Percentiles rank a stretch among this genome's conserved stretches.
These are phyloP conservation scores for Rutstroemia sp. DNA, from an alignment of 2,329 filamentous ascomycete genomes.

Conservation along the genomic window DNA sequence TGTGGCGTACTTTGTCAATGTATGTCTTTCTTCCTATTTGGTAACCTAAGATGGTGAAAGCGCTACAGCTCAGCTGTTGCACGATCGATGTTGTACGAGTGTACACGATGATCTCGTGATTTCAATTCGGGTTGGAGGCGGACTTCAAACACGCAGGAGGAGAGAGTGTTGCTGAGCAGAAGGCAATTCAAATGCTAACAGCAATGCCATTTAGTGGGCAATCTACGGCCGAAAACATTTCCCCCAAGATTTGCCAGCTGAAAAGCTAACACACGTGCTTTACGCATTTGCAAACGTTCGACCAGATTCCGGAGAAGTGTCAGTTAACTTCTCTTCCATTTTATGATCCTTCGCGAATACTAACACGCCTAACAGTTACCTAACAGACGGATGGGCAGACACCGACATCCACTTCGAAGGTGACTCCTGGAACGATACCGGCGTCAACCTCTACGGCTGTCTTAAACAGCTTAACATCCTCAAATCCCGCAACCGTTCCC, in stretches of 20 bases:
- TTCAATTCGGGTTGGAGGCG: background rate
- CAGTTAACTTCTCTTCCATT: slow-evolving; percentile 15
- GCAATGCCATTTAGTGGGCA: slow-evolving; percentile 42
- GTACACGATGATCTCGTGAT: background rate
- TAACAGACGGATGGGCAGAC: slow-evolving; percentile 58
- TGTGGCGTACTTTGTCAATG: slow-evolving; percentile 48
- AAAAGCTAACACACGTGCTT: slow-evolving; percentile 80
- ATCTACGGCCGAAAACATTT: slow-evolving; percentile 81
- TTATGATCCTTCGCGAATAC: background rate
- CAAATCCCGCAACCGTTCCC: slow-evolving; percentile 71
- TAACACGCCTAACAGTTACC: slow-evolving; percentile 27
- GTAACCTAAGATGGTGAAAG: slow-evolving; percentile 25
- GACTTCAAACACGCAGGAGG: too few species aligned
- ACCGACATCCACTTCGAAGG: slow-evolving; percentile 41
- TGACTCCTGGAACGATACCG: slow-evolving; percentile 63
- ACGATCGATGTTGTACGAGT: background rate
- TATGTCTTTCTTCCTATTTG: slow-evolving; percentile 41
- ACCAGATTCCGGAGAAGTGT: slow-evolving; percentile 73
- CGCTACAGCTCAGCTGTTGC: background rate
- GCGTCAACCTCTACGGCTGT: slow-evolving; percentile 81
- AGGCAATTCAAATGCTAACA: slow-evolving; percentile 7
- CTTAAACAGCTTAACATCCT: slow-evolving; percentile 82
- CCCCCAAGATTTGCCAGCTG: slow-evolving; percentile 74
- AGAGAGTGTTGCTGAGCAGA: too few species aligned
- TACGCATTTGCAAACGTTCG: slow-evolving; percentile 87